Evolutionary conservation across 1,284 basidiomycete species (phyloP).

Genomic region (Trichosporon asahii): DNA sequence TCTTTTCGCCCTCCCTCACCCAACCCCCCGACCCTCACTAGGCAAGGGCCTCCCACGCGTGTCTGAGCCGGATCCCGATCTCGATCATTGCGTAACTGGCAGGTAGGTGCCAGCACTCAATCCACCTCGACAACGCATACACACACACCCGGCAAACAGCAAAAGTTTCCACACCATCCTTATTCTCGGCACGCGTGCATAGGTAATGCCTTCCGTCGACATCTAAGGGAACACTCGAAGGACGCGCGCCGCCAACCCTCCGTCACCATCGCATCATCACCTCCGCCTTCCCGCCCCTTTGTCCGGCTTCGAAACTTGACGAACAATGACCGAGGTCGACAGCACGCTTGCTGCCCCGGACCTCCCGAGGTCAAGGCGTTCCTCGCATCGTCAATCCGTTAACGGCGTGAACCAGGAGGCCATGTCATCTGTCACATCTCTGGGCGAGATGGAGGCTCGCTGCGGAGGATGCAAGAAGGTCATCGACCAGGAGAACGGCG

Average conservation of each 20-base stretch:
- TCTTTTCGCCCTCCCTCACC: neutral
- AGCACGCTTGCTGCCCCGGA: neutral
- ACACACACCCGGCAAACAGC: neutral
- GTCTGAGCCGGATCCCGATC: neutral
- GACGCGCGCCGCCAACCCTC: neutral
- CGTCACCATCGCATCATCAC: neutral
- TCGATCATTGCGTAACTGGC: neutral
- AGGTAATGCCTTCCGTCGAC: conserved; percentile 8
- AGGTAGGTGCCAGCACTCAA: neutral
- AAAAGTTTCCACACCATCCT: neutral
- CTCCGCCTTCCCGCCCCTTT: neutral
- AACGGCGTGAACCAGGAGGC: conserved; percentile 11
- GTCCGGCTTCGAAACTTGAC: neutral
- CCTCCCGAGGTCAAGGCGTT: neutral
- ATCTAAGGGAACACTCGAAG: neutral
- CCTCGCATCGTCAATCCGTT: conserved; percentile 5
- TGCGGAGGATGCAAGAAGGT: conserved; percentile 82
- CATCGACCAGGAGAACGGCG: conserved; percentile 77
- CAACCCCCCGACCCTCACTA: neutral
- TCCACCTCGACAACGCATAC: neutral
- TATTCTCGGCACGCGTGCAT: neutral
- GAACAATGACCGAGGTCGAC: conserved; percentile 8
- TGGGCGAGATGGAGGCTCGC: conserved; percentile 40
- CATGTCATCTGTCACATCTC: conserved; percentile 14
- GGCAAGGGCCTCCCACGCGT: conserved; percentile 1